Evolutionary conservation across 306 rosid genomes (phyloP), one percentile per base, ranked within the genome.

Genomic region (Glycine tomentella): DNA sequence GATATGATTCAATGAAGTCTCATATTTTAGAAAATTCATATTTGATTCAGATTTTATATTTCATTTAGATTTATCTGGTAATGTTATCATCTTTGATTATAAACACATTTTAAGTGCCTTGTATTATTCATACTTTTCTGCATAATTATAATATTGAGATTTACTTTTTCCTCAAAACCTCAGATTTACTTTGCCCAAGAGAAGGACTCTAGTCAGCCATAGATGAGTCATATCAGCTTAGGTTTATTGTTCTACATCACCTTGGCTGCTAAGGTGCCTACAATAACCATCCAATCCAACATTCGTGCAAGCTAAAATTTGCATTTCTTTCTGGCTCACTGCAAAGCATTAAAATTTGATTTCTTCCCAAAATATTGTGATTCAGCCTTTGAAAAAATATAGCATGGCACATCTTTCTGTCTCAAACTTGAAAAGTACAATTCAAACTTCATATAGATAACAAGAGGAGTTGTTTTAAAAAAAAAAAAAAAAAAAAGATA

Each of bases 291-390:
- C 46, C 69, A 70, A 64, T 66, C 42, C 51, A 52, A 70, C 33
- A 15, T 44, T 45, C 34, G 57, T 9, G 61, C 69, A 73, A 57
- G 80, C 73, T 38, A 56, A 71, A 72, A 38, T 42, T 6, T 33
- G 52, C 75, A 77, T 58, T 64, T 76, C 48, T 59, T 62, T 68
- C 33, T 56, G 33, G 57, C 48, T 14, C 38, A 17, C 45, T 20
- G 52, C 4, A n/a, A 77, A 69, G 72, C 67, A 62, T 56, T 82
- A 46, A 78, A 78, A 57, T 56, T 61, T 72, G n/a, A 45, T 46
- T 78, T n/a, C 61, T 15, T 50, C 70, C 9, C 36, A 2, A 64
- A 64, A 64, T 14, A 36, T 63, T 33, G 48, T 13, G 20, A 34
- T 36, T 64, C 11, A 13, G 5, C 69, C 69, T 6, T 17, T 13